Percentiles rank a stretch among this genome's conserved stretches.
phyloP scores from a whole-genome alignment of 768 basidiomycete genomes.

The Rhizopogon sp. region DNA sequence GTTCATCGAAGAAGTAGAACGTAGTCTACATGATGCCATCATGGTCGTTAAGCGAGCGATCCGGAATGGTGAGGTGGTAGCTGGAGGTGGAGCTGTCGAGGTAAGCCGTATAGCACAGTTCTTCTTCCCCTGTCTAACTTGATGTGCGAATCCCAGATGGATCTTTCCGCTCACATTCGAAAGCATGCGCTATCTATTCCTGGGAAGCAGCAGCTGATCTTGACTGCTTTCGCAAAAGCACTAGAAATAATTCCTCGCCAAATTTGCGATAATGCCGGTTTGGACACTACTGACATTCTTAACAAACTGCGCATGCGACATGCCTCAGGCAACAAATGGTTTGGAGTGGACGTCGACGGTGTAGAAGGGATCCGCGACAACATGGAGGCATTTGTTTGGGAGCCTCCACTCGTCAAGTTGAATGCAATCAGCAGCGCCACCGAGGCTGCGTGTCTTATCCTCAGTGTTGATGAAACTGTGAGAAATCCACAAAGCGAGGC shows the following conservation, averaged over 20 bases:
- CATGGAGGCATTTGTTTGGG: slow-evolving; percentile 98
- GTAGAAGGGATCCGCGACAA: slow-evolving; percentile 88
- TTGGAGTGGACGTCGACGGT: slow-evolving; percentile 92
- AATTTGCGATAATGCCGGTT: slow-evolving; percentile 96
- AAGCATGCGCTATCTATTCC: slow-evolving; percentile 89
- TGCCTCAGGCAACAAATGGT: slow-evolving; percentile 84
- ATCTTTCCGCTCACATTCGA: slow-evolving; percentile 90
- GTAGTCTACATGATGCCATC: slow-evolving; percentile 96
- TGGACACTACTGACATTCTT: slow-evolving; percentile 95
- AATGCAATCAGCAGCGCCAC: slow-evolving; percentile 95
- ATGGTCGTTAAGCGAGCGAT: slow-evolving; percentile 99
- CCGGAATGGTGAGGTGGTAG: slow-evolving; percentile 92
- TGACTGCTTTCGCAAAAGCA: slow-evolving; percentile 94
- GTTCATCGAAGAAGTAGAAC: slow-evolving; percentile 97
- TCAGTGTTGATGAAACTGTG: slow-evolving; percentile 97
- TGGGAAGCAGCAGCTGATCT: slow-evolving; percentile 91
- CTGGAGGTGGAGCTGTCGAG: slow-evolving; percentile 96
- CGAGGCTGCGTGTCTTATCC: slow-evolving; percentile 93
- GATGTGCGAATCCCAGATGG: slow-evolving; percentile 65
- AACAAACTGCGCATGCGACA: slow-evolving; percentile 98
- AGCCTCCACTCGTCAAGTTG: slow-evolving; percentile 90
- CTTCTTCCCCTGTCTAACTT: not conserved
- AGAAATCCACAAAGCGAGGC: slow-evolving; percentile 91
- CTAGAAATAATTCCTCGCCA: slow-evolving; percentile 97
- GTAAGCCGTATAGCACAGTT: slow-evolving; percentile 33